Conservation (phyloP, 2,329 filamentous ascomycete genomes). For the Penicillium italicum region DNA sequence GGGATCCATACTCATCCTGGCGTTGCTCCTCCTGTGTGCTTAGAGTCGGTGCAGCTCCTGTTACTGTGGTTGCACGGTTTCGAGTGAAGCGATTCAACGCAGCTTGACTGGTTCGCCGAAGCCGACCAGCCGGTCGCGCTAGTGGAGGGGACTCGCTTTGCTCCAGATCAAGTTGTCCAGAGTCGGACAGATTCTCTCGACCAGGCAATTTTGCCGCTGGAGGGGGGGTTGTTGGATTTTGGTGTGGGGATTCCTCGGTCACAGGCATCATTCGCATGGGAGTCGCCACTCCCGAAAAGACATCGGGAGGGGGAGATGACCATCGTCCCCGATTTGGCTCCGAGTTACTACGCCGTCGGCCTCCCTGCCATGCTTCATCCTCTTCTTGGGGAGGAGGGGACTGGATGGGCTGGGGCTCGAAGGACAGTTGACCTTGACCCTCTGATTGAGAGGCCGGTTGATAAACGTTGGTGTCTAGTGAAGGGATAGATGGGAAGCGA, state of each 20-base stretch:
- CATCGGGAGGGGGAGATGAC: constrained; percentile 26
- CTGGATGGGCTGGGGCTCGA: constrained; percentile 16
- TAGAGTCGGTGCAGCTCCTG: constrained; percentile 19
- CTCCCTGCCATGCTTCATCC: constrained; percentile 27
- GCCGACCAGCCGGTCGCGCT: constrained; percentile 17
- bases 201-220: neutral
- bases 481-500: constrained; percentile 19
- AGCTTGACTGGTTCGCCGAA: constrained; percentile 35
- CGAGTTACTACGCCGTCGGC: constrained; percentile 41
- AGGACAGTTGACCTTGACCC: constrained; percentile 9
- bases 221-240: constrained; percentile 11
- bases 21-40: constrained; percentile 4
- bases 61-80: constrained; percentile 34
- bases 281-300: constrained; percentile 21
- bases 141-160: constrained; percentile 14
- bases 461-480: constrained; percentile 14
- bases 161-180: constrained; percentile 10
- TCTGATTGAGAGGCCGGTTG: constrained; percentile 8
- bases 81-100: constrained; percentile 31
- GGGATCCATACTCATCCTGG: constrained; percentile 54
- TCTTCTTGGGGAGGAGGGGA: constrained; percentile 21
- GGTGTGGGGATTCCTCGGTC: constrained; percentile 32
- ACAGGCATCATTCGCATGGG: constrained; percentile 32
- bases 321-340: constrained; percentile 38
- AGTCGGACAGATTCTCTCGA: neutral